Percentiles rank a stretch among this genome's conserved stretches.
phyloP scores from a whole-genome alignment of 2,329 filamentous ascomycete genomes.

The Aphanocladium album region DNA sequence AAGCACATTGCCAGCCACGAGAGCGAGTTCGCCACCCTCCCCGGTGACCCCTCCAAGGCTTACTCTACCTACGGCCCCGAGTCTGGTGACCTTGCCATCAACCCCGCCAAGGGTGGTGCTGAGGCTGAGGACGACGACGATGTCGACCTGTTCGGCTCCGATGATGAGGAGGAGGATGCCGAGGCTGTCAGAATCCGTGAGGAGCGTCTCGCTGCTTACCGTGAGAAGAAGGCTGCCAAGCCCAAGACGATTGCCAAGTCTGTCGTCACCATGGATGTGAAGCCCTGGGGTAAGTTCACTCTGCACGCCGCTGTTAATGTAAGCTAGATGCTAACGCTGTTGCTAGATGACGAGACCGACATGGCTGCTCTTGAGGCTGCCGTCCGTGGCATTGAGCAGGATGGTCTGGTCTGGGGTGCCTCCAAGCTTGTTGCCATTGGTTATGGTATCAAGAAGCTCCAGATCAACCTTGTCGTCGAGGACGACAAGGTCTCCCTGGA shows the following conservation, averaged over 20 bases:
- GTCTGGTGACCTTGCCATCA: slow-evolving; percentile 67
- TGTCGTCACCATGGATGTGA: slow-evolving; percentile 90
- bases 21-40: slow-evolving; percentile 84
- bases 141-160: slow-evolving; percentile 88
- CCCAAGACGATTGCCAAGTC: slow-evolving; percentile 92
- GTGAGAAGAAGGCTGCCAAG: slow-evolving; percentile 94
- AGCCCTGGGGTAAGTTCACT: slow-evolving; percentile 85
- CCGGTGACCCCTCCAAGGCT: slow-evolving; percentile 84
- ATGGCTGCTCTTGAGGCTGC: slow-evolving; percentile 75
- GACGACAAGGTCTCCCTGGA: slow-evolving; percentile 89
- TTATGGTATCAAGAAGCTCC: slow-evolving; percentile 98
- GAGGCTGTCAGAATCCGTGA: slow-evolving; percentile 81
- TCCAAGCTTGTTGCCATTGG: slow-evolving; percentile 86
- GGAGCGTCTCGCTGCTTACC: slow-evolving; percentile 88
- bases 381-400: slow-evolving; percentile 80
- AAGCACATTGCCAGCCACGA: slow-evolving; percentile 95
- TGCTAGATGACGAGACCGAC: slow-evolving; percentile 82
- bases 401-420: slow-evolving; percentile 93
- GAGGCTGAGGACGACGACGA: slow-evolving; percentile 71
- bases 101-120: slow-evolving; percentile 78
- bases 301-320: neutral
- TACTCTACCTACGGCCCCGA: slow-evolving; percentile 92
- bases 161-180: slow-evolving; percentile 90
- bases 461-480: slow-evolving; percentile 97
- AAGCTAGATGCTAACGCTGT: slow-evolving; percentile 19